These are phyloP conservation scores for Cyathus striatus DNA, from an alignment of 768 basidiomycete genomes.

Conservation along the genomic window DNA sequence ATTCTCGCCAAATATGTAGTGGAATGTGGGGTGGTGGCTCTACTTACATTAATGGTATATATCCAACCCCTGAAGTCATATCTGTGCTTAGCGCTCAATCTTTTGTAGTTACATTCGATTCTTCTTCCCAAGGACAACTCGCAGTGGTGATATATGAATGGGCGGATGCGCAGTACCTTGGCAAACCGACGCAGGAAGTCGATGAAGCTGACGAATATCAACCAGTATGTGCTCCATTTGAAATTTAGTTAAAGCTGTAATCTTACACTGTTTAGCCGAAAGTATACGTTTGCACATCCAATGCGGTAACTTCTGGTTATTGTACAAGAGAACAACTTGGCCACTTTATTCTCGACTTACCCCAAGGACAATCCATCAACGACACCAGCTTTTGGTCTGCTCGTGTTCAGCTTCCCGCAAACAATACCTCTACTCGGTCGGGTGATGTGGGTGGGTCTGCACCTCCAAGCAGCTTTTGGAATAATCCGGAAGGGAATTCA, in stretches of 20 bases:
- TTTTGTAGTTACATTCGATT: slow-evolving; percentile 68
- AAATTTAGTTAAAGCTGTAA: neutral
- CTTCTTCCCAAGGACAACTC: slow-evolving; percentile 75
- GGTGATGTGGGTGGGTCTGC: slow-evolving; percentile 15
- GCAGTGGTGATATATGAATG: slow-evolving; percentile 97
- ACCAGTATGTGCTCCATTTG: slow-evolving; percentile 50
- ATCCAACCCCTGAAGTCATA: neutral
- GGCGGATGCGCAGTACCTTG: slow-evolving; percentile 81
- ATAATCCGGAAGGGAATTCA: slow-evolving; percentile 58
- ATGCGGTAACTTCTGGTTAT: slow-evolving; percentile 63
- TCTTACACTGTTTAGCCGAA: slow-evolving; percentile 78
- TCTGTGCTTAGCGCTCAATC: slow-evolving; percentile 4
- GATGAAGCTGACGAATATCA: slow-evolving; percentile 47
- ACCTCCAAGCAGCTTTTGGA: slow-evolving; percentile 47
- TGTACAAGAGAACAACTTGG: slow-evolving; percentile 73
- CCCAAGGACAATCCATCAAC: slow-evolving; percentile 52
- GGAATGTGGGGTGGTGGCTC: slow-evolving; percentile 86
- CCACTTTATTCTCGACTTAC: slow-evolving; percentile 82
- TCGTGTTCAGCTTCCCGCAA: slow-evolving; percentile 56
- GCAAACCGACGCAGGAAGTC: slow-evolving; percentile 40
- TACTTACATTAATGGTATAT: slow-evolving; percentile 80
- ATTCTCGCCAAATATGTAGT: slow-evolving; percentile 86
- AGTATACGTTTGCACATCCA: slow-evolving; percentile 90
- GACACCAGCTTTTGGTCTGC: slow-evolving; percentile 89
- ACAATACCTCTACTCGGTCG: slow-evolving; percentile 19